These are phyloP conservation scores for Leishmania martiniquensis DNA, from an alignment of 208 protist species.

Conservation along the genomic window DNA sequence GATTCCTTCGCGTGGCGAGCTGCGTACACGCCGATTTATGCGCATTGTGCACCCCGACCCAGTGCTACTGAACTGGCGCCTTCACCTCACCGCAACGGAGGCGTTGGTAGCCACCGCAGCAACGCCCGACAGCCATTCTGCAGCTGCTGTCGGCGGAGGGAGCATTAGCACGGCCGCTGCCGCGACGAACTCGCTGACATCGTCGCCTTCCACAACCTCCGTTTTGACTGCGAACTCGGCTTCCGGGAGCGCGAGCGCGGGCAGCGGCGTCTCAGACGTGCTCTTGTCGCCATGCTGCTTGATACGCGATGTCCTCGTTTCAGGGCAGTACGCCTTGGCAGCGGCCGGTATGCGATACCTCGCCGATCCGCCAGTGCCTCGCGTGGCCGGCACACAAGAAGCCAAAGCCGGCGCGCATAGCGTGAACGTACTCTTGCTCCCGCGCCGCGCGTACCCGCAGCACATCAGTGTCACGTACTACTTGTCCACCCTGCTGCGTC, in stretches of 20 bases:
- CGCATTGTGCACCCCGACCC: slow-evolving; percentile 53
- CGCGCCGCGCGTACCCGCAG: slow-evolving; percentile 41
- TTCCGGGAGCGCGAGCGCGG: not conserved
- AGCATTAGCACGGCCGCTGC: not conserved
- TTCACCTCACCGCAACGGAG: slow-evolving; percentile 24
- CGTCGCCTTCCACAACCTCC: not conserved
- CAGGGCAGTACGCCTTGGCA: slow-evolving; percentile 48
- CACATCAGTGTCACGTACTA: slow-evolving; percentile 40
- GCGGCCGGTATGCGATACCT: slow-evolving; percentile 40
- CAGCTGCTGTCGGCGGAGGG: not conserved
- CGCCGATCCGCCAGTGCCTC: not conserved
- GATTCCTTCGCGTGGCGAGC: slow-evolving; percentile 52
- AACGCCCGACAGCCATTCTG: not conserved
- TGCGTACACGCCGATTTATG: slow-evolving; percentile 53
- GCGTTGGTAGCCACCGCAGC: slow-evolving; percentile 2
- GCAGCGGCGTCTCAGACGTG: not conserved
- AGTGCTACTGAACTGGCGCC: slow-evolving; percentile 38
- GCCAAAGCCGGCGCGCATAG: slow-evolving; percentile 5
- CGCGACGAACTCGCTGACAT: not conserved
- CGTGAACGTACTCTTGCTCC: slow-evolving; percentile 68
- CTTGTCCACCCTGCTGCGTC: slow-evolving; percentile 18
- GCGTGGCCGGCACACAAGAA: not conserved
- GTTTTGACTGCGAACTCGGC: not conserved
- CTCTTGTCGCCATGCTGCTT: slow-evolving; percentile 55
- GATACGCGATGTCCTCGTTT: slow-evolving; percentile 54